Percentiles rank a stretch among this genome's conserved stretches.
Conservation (phyloP, 108 stramenopile species). For the Pelagomonas calceolata region DNA sequence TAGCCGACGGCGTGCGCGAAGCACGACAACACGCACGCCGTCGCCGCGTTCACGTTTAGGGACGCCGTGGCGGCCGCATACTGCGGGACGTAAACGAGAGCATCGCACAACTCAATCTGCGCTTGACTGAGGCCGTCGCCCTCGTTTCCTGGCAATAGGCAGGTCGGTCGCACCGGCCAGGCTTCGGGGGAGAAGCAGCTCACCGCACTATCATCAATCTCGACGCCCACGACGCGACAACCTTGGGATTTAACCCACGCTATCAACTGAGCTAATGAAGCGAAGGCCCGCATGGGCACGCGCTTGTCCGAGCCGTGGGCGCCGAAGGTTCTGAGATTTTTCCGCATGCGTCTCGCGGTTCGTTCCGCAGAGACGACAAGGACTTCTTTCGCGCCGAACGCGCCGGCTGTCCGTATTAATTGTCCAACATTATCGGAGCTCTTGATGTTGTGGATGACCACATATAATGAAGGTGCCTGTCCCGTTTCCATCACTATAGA, state of each 20-base stretch:
- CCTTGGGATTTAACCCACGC: background rate
- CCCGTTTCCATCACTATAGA: too few relatives aligned
- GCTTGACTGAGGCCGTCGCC: background rate
- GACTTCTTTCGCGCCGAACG: background rate
- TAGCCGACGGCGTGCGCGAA: background rate
- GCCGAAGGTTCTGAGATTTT: background rate
- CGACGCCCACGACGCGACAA: background rate
- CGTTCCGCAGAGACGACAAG: background rate
- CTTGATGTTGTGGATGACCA: background rate
- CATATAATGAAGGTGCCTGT: background rate
- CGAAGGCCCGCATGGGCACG: background rate
- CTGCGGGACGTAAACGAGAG: background rate
- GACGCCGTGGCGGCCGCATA: background rate
- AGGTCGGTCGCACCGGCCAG: background rate
- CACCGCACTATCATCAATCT: background rate
- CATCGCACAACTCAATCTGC: background rate
- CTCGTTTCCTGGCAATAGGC: background rate
- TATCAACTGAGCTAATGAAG: background rate
- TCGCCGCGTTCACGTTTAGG: background rate
- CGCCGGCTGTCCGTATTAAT: background rate
- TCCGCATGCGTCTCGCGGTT: background rate
- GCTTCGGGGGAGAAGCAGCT: background rate
- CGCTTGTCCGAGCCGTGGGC: background rate
- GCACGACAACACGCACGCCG: background rate
- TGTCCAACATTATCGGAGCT: background rate